Base-by-base conservation (phyloP, 2,329 filamentous ascomycete genomes). In the Bisporella sp. region DNA sequence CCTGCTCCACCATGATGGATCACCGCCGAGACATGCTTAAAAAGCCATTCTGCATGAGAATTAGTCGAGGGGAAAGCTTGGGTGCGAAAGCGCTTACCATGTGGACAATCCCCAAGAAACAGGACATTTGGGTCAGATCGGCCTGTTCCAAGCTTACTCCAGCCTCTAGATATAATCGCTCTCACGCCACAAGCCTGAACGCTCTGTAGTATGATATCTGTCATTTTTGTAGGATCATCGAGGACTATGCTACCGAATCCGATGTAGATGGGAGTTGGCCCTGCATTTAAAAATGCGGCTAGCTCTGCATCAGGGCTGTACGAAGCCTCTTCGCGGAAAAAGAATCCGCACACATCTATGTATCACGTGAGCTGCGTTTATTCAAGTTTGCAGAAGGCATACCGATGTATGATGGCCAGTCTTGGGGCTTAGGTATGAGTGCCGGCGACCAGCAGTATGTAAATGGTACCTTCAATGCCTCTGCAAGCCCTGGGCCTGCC, bases 331-430 rank as follows among this genome's bases (percentile, higher is more conserved):
- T 87, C 83, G 1, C 88, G 74, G 59, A 89, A 90, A 5, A 89
- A 84, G 60, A 90, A 91, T 32, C 87, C 87, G 3, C 84, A 81
- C 11, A 89, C 78, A 60, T 88, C 51, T 54, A 40, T 31, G 1
- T 31, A 13, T n/a, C 13, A 29, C 41, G 31, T 35, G 46, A 37
- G 51, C 29, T n/a, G 28, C 31, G 32, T 43, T 11, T 12, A 40
- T 47, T 4, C 40, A 43, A n/a, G 21, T 37, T 32, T 39, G 39
- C 47, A 30, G 30, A 3, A 64, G 60, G 33, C 43, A 29, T 52
- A 57, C 53, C 66, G 37, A 70, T 66, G 60, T 69, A 64, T 37
- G 54, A 52, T 13, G 61, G 58, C 71, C 71, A 69, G 57, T 74
- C 67, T 45, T 12, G 33, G 5, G 71, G 71, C 42, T 68, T 71